phyloP scores from a whole-genome alignment of 345 rosid genomes.

The Populus nigra region DNA sequence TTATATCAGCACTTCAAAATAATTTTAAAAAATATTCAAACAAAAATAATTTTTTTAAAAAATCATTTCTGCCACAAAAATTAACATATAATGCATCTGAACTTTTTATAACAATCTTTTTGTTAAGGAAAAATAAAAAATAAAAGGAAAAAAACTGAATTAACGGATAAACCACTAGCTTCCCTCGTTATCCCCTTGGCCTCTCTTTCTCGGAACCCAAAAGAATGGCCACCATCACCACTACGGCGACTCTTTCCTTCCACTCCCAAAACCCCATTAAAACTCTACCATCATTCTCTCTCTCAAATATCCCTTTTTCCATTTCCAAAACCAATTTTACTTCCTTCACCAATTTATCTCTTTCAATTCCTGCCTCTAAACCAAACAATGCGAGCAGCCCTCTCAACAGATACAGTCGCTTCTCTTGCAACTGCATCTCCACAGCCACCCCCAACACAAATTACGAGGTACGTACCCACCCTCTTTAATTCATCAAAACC shows the following conservation, averaged over 20 bases:
- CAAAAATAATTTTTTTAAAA: too few relatives aligned
- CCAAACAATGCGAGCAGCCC: slow-evolving; percentile 5
- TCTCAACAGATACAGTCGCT: slow-evolving; percentile 21
- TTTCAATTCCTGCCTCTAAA: slow-evolving; percentile 3
- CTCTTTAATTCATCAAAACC: background rate
- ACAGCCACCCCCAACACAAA: slow-evolving; percentile 44
- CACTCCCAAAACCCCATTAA: slow-evolving; percentile 20
- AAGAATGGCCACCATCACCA: slow-evolving; percentile 25
- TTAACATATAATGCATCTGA: too few relatives aligned
- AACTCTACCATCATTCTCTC: slow-evolving; percentile 2
- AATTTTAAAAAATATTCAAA: too few relatives aligned
- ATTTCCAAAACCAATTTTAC: slow-evolving; percentile 17
- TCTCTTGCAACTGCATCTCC: slow-evolving; percentile 47
- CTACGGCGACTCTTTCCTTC: slow-evolving; percentile 25
- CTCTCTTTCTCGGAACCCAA: background rate
- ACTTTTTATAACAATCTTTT: too few relatives aligned
- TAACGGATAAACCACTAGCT: background rate
- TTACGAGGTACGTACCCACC: slow-evolving; percentile 42
- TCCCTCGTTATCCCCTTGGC: slow-evolving; percentile 1
- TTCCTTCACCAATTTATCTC: background rate
- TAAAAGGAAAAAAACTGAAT: too few relatives aligned
- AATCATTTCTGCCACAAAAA: too few relatives aligned
- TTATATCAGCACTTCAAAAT: too few relatives aligned
- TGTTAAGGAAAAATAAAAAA: too few relatives aligned
- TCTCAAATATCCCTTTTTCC: slow-evolving; percentile 6